Evolutionary conservation across 2,329 filamentous ascomycete genomes (phyloP).

Genomic region (Cordyceps cicadae): DNA sequence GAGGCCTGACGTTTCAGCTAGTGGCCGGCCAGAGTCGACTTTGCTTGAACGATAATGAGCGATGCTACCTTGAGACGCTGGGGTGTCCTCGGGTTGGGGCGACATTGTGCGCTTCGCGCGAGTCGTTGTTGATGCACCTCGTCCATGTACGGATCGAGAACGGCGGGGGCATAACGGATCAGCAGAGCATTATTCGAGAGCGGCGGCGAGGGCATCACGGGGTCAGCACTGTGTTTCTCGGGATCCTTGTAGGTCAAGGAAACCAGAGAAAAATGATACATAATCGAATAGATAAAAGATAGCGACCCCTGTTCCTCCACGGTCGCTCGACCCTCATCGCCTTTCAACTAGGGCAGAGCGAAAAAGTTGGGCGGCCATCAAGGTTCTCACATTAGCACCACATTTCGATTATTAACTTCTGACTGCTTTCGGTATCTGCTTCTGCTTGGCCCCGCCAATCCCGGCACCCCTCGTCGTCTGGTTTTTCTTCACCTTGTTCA

Average conservation of each 20-base stretch:
- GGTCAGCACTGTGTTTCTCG: not conserved
- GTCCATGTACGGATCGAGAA: not conserved
- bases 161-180: not conserved
- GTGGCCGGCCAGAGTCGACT: not conserved
- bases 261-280: not conserved
- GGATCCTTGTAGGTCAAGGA: not conserved
- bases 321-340: not conserved
- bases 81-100: not conserved
- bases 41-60: not conserved
- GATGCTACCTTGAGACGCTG: not conserved
- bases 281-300: not conserved
- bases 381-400: slow-evolving; percentile 1
- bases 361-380: slow-evolving; percentile 7
- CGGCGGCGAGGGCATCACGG: no score
- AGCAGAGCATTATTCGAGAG: not conserved
- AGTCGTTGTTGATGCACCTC: not conserved
- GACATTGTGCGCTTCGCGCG: not conserved
- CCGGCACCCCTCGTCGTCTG: not conserved
- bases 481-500: not conserved
- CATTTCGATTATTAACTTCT: not conserved
- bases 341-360: not conserved
- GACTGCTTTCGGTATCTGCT: slow-evolving; percentile 4
- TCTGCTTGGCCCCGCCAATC: not conserved
- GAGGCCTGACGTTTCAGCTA: not conserved
- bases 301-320: no score